Conservation (phyloP, 2,329 filamentous ascomycete genomes). For the Penicillium sp. region DNA sequence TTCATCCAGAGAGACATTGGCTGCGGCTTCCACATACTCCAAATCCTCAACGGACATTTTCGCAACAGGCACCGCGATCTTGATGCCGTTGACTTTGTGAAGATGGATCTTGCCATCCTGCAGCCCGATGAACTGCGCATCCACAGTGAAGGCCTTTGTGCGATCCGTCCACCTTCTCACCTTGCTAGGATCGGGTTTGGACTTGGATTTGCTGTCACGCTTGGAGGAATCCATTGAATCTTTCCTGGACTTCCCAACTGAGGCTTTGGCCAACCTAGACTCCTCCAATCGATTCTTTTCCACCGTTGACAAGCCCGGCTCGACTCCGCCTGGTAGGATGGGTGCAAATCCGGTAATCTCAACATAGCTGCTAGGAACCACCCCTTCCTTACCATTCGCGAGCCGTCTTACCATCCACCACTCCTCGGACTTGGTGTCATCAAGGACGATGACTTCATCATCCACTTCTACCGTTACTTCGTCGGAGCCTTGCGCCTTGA, state of each 20-base stretch:
- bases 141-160: conserved; percentile 93
- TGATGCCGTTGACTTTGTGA: conserved; percentile 96
- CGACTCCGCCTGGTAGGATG: conserved; percentile 54
- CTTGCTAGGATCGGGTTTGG: conserved; percentile 80
- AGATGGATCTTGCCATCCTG: conserved; percentile 96
- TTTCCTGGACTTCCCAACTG: conserved; percentile 65
- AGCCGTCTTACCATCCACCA: conserved; percentile 96
- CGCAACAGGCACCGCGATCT: conserved; percentile 90
- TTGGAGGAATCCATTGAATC: conserved; percentile 59
- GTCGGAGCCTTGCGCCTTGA: conserved; percentile 93
- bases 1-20: conserved; percentile 85
- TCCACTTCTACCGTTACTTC: conserved; percentile 89
- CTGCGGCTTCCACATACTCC: conserved; percentile 86
- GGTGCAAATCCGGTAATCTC: conserved; percentile 74
- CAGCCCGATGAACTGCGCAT: conserved; percentile 91
- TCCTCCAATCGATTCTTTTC: conserved; percentile 80
- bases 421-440: conserved; percentile 90
- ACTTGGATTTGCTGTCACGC: conserved; percentile 69
- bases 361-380: conserved; percentile 95
- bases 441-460: conserved; percentile 87
- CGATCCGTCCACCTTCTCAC: conserved; percentile 93
- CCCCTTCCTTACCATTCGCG: conserved; percentile 91
- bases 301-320: conserved; percentile 66
- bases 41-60: conserved; percentile 97
- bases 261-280: conserved; percentile 78